Evolutionary conservation across 495 filamentous ascomycete genomes (phyloP).

Genomic region (Trichoderma asperelloides): DNA sequence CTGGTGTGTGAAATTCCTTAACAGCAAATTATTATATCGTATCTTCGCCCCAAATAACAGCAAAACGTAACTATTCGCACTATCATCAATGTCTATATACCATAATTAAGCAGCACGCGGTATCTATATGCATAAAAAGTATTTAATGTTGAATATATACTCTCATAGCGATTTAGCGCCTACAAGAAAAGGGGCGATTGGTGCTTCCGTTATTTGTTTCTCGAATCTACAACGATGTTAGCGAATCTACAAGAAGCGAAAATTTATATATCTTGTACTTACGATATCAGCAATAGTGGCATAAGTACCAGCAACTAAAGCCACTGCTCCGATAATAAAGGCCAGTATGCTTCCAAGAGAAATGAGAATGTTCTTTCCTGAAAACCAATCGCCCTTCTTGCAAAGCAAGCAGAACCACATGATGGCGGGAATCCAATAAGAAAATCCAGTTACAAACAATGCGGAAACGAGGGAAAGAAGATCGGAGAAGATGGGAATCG

Average conservation of each 20-base stretch:
- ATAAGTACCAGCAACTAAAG: slow-evolving; percentile 50
- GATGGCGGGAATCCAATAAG: slow-evolving; percentile 41
- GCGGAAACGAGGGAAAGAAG: slow-evolving; percentile 37
- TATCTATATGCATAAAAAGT: background rate
- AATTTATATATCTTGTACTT: slow-evolving; percentile 32
- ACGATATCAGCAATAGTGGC: slow-evolving; percentile 48
- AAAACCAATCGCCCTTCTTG: slow-evolving; percentile 28
- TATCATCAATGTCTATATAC: no score
- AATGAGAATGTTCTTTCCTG: slow-evolving; percentile 35
- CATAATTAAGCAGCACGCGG: no score
- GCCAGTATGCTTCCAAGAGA: slow-evolving; percentile 39
- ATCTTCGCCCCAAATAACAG: no score
- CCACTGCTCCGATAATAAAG: slow-evolving; percentile 46
- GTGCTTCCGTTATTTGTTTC: slow-evolving; percentile 3
- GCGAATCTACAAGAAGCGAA: background rate
- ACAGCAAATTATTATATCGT: no score
- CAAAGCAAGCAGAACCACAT: slow-evolving; percentile 49
- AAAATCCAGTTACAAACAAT: slow-evolving; percentile 43
- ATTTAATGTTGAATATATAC: background rate
- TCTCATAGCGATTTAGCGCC: background rate
- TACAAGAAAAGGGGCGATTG: background rate
- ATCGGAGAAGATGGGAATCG: slow-evolving; percentile 52
- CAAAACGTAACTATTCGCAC: no score
- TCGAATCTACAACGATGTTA: background rate
- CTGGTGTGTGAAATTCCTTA: no score